These are phyloP conservation scores for Evernia prunastri DNA, from an alignment of 495 filamentous ascomycete genomes.

Conservation along the genomic window DNA sequence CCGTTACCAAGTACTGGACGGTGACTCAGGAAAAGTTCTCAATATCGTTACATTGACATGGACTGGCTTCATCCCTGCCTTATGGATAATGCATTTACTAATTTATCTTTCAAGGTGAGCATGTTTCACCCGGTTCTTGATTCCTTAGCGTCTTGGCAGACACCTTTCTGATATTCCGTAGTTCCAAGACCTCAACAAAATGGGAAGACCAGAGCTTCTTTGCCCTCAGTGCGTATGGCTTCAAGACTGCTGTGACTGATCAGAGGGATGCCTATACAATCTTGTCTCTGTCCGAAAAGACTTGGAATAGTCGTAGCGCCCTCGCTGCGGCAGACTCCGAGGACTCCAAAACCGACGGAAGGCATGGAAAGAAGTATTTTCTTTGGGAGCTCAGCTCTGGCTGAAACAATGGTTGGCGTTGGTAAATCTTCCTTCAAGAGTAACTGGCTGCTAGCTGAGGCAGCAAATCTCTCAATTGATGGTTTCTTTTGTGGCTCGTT, in stretches of 20 bases:
- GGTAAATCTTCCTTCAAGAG: background rate
- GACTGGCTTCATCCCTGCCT: conserved; percentile 40
- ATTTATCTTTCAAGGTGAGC: conserved; percentile 24
- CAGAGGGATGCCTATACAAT: conserved; percentile 44
- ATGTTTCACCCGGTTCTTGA: background rate
- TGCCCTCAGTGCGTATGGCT: conserved; percentile 34
- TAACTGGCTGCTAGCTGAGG: too few species aligned
- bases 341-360: background rate
- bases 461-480: background rate
- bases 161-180: background rate
- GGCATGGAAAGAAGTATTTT: background rate
- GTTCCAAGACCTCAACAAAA: background rate
- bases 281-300: conserved; percentile 23
- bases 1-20: conserved; percentile 64
- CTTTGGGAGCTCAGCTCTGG: background rate
- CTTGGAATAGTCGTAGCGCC: background rate
- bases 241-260: conserved; percentile 37
- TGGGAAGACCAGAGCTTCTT: conserved; percentile 21
- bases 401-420: background rate
- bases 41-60: conserved; percentile 42
- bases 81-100: conserved; percentile 40
- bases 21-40: conserved; percentile 23
- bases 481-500: background rate
- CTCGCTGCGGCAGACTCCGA: background rate
- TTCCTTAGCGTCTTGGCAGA: background rate